Base-by-base conservation (phyloP, 2,329 filamentous ascomycete genomes). In the Pyrenochaeta sp. region DNA sequence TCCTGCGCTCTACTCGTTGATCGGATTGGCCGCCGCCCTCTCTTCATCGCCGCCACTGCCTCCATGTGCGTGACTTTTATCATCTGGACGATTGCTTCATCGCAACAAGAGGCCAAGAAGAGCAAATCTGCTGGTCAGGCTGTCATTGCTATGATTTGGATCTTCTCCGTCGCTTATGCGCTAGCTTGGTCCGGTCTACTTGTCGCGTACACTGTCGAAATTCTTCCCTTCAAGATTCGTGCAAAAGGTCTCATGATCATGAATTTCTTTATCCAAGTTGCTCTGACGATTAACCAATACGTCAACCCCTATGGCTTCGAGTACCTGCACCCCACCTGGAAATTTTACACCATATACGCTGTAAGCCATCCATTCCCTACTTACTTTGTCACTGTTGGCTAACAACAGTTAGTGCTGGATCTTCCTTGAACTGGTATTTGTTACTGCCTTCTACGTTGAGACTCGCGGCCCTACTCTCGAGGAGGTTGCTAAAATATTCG, bases 391-490 rank as follows among this genome's bases (percentile, higher is more conserved):
- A 41, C 4, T 4, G 30, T 17, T 20, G 37, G 15, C 63, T 69
- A 41, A 68, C 29, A 21, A 17, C 14, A 14, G 5, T 15, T 29
- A 74, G 61, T 71, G 85, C 49, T 88, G 86, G 86, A 83, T 88
- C 68, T 77, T 82, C 41, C 72, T 82, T 66, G 84, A 88, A 72
- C 76, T 88, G 40, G 56, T 84, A 41, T 87, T 88, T 62, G 85
- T 89, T 31, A 87, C 82, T 74, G 86, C 86, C 78, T 83, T 88
- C 72, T 88, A 87, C 70, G 82, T 88, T 50, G 88, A 91, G 77
- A 91, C 88, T 15, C 86, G 85, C 66, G 87, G 88, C 3, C 86
- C 87, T 0, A 90, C 87, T 1, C 84, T 91, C 0, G 88, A 90
- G 70, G 87, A 90, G 69, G 83, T 90, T 57, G 85, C 87, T 41